A percentile compares a stretch with the other conserved stretches of the same genome.
Evolutionary conservation across 2,329 filamentous ascomycete genomes (phyloP).

Genomic region (Chaetoscypha palmicola): DNA sequence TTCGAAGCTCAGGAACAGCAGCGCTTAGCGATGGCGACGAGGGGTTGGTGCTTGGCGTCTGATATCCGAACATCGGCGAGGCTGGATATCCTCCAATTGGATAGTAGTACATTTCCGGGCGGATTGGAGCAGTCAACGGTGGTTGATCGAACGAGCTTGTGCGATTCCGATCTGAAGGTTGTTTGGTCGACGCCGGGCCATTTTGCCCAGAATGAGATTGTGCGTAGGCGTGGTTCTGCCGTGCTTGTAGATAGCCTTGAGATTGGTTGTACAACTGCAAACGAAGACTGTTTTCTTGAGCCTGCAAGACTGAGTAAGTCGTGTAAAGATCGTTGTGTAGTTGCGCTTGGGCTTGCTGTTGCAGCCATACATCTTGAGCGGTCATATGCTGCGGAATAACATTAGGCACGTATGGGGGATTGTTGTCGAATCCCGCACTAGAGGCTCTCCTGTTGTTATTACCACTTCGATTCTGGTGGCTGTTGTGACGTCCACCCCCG

Average conservation of each 20-base stretch:
- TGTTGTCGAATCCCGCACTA: constrained; percentile 27
- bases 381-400: constrained; percentile 20
- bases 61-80: constrained; percentile 41
- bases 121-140: constrained; percentile 50
- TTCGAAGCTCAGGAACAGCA: constrained; percentile 46
- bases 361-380: constrained; percentile 29
- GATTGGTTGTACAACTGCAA: constrained; percentile 42
- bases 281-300: constrained; percentile 40
- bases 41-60: constrained; percentile 47
- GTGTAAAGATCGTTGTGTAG: constrained; percentile 32
- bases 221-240: constrained; percentile 35
- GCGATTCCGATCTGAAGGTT: constrained; percentile 43
- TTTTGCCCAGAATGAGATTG: constrained; percentile 32
- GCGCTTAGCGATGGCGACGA: constrained; percentile 45
- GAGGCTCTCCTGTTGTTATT: constrained; percentile 29
- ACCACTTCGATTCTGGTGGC: constrained; percentile 24
- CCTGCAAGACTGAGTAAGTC: constrained; percentile 34
- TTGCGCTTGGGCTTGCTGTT: constrained; percentile 30
- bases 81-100: constrained; percentile 36
- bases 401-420: constrained; percentile 19
- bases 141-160: constrained; percentile 58
- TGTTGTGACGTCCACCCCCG: constrained; percentile 24
- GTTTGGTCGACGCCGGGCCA: constrained; percentile 29
- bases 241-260: constrained; percentile 37
- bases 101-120: constrained; percentile 50